Evolutionary conservation across 495 filamentous ascomycete genomes (phyloP).

Genomic region (Penicillium bialowiezense): DNA sequence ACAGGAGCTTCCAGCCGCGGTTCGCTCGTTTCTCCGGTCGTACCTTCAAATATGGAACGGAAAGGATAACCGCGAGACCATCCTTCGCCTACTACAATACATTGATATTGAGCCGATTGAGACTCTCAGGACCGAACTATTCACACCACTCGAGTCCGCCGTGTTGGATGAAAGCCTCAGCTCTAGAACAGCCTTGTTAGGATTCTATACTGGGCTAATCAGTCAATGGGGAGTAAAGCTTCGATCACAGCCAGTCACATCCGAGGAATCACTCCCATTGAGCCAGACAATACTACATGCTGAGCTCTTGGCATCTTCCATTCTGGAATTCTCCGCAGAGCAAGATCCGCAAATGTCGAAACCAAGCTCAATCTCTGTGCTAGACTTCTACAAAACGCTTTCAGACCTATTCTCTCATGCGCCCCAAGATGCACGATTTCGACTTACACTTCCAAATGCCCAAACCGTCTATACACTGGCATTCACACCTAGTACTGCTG

Average conservation of each 20-base stretch:
- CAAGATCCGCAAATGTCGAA: constrained; percentile 10
- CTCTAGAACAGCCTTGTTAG: constrained; percentile 56
- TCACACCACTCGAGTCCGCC: constrained; percentile 57
- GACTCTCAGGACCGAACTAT: constrained; percentile 41
- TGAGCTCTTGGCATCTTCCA: constrained; percentile 60
- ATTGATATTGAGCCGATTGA: constrained; percentile 59
- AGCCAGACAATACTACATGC: constrained; percentile 53
- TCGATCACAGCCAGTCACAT: constrained; percentile 21
- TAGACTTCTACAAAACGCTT: constrained; percentile 67
- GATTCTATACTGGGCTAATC: constrained; percentile 70
- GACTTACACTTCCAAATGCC: constrained; percentile 65
- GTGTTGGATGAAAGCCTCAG: constrained; percentile 49
- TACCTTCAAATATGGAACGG: constrained; percentile 72
- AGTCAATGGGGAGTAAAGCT: constrained; percentile 61
- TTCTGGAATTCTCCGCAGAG: constrained; percentile 47
- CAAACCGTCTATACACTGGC: constrained; percentile 67
- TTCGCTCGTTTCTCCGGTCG: constrained; percentile 58
- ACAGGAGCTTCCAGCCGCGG: constrained; percentile 59
- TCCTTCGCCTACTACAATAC: constrained; percentile 66
- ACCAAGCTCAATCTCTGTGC: constrained; percentile 41
- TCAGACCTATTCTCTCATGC: constrained; percentile 55
- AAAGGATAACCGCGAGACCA: constrained; percentile 48
- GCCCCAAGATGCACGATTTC: constrained; percentile 46
- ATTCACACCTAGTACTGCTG: constrained; percentile 59
- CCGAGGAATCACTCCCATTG: constrained; percentile 38